Evolutionary conservation across 164 flowering plant species (phyloP).

Genomic region (Sedum album): DNA sequence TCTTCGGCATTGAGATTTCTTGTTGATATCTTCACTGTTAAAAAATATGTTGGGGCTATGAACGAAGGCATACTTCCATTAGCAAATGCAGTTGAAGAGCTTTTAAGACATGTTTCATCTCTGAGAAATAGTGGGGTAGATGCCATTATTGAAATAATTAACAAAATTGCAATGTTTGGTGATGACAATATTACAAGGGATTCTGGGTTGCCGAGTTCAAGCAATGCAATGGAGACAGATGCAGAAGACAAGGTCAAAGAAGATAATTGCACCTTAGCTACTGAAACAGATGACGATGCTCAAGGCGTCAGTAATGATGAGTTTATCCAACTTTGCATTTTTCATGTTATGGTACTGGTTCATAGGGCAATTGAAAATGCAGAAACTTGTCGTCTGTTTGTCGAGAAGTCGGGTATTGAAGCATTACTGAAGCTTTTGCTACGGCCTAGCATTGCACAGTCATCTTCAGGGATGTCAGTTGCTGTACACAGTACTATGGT

Average conservation of each 20-base stretch:
- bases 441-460: slow-evolving; percentile 80
- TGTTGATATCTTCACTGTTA: slow-evolving; percentile 67
- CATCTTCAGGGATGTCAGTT: slow-evolving; percentile 94
- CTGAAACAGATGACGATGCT: slow-evolving; percentile 29
- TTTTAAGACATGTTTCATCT: slow-evolving; percentile 85
- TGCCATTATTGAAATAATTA: slow-evolving; percentile 73
- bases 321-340: slow-evolving; percentile 63
- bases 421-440: slow-evolving; percentile 76
- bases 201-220: slow-evolving; percentile 36
- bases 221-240: slow-evolving; percentile 81
- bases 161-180: slow-evolving; percentile 52
- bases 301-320: slow-evolving; percentile 73
- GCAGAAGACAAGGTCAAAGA: slow-evolving; percentile 44
- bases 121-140: slow-evolving; percentile 90
- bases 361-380: slow-evolving; percentile 88
- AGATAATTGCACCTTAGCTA: slow-evolving; percentile 23
- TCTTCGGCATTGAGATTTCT: slow-evolving; percentile 67
- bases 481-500: slow-evolving; percentile 92
- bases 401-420: slow-evolving; percentile 95
- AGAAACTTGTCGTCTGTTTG: slow-evolving; percentile 94
- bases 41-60: slow-evolving; percentile 72
- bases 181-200: slow-evolving; percentile 30
- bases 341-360: slow-evolving; percentile 92
- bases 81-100: slow-evolving; percentile 97
- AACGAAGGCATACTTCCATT: slow-evolving; percentile 88